Evolutionary conservation across 2,329 filamentous ascomycete genomes (phyloP).

Genomic region (Colletotrichum filicis): DNA sequence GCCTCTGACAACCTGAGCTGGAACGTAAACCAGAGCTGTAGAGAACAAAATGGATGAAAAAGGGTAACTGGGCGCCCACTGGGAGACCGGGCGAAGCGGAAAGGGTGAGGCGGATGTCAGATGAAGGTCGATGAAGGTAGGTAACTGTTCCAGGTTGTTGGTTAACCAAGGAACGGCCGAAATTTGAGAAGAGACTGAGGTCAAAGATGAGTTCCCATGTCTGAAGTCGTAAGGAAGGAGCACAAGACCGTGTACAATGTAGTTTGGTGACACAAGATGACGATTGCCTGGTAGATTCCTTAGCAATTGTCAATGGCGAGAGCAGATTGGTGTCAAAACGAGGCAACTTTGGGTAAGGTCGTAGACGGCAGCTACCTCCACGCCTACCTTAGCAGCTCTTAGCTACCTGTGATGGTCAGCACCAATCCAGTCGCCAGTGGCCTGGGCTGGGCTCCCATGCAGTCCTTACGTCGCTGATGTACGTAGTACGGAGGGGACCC

Average conservation of each 20-base stretch:
- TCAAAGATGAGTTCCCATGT: background rate
- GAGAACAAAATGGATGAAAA: background rate
- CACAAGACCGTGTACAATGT: background rate
- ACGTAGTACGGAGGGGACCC: background rate
- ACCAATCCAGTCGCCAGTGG: background rate
- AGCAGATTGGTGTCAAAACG: background rate
- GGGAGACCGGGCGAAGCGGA: background rate
- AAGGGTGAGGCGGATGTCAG: background rate
- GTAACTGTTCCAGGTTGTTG: background rate
- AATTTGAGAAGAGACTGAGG: conserved; percentile 19
- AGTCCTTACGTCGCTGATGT: conserved; percentile 29
- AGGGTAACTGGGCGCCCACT: background rate
- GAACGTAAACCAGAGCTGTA: background rate
- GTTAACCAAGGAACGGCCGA: conserved; percentile 21
- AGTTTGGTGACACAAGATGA: background rate
- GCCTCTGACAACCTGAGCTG: background rate
- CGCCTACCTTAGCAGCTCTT: too few species aligned
- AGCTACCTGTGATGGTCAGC: background rate
- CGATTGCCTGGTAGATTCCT: conserved; percentile 21
- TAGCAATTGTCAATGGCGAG: conserved; percentile 11
- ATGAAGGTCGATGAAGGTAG: conserved; percentile 4
- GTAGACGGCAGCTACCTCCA: background rate
- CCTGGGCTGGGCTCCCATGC: conserved; percentile 23
- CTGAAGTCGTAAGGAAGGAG: background rate
- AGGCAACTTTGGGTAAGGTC: background rate